phyloP scores from a whole-genome alignment of 352 stramenopile genomes.

The Phytophthora uliginosa region DNA sequence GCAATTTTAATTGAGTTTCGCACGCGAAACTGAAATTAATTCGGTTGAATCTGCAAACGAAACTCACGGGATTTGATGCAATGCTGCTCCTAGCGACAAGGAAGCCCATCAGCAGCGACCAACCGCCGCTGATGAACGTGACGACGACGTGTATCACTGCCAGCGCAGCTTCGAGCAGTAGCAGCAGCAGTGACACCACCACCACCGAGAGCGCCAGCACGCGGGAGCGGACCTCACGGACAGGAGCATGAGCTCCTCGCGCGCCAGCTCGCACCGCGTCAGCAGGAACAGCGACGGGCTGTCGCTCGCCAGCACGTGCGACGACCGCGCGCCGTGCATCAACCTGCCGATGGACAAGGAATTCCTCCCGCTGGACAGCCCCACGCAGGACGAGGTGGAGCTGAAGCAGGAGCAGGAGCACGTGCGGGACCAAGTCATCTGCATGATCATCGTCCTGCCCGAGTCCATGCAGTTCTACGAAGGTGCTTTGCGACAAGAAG shows the following conservation, averaged over 20 bases:
- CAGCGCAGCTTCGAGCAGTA: slow-evolving; percentile 15
- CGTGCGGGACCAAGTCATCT: slow-evolving; percentile 86
- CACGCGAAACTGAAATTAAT: no score
- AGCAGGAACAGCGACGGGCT: slow-evolving; percentile 41
- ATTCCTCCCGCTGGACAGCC: slow-evolving; percentile 49
- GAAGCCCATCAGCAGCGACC: no score
- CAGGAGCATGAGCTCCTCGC: slow-evolving; percentile 34
- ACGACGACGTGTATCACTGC: no score
- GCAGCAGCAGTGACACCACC: slow-evolving; percentile 13
- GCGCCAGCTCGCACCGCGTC: slow-evolving; percentile 24
- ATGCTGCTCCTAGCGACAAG: no score
- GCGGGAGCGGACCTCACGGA: slow-evolving; percentile 32
- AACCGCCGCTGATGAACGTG: no score
- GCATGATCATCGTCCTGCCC: slow-evolving; percentile 88
- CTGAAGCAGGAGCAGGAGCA: slow-evolving; percentile 64
- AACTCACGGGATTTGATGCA: no score
- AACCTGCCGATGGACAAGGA: slow-evolving; percentile 60
- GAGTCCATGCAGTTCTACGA: slow-evolving; percentile 80
- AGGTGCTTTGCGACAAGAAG: slow-evolving; percentile 43
- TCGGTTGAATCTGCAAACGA: no score
- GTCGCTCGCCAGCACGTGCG: slow-evolving; percentile 33
- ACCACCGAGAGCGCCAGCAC: slow-evolving; percentile 12
- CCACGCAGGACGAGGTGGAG: slow-evolving; percentile 35
- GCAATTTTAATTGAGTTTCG: no score
- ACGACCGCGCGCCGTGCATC: slow-evolving; percentile 20